Percentiles rank a stretch among this genome's conserved stretches.
phyloP scores from a whole-genome alignment of 768 basidiomycete genomes.

The Boletus tylopilopsis region DNA sequence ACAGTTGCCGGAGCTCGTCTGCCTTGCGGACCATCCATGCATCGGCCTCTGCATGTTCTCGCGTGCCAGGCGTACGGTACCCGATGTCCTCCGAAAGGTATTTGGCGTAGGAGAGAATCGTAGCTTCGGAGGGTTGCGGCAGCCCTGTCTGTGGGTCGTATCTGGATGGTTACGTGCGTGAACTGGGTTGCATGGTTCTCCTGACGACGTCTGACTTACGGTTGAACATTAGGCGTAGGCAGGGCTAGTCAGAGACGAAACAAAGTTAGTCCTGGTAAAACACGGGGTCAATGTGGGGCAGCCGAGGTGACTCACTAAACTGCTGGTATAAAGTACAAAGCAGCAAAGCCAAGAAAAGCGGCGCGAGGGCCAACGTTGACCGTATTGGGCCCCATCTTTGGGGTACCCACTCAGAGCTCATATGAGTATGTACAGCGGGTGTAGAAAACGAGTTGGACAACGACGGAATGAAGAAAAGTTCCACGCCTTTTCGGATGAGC shows the following conservation, averaged over 20 bases:
- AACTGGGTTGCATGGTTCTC: neutral
- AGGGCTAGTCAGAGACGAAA: conserved; percentile 39
- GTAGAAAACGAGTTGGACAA: no score
- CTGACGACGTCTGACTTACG: conserved; percentile 36
- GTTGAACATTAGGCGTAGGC: conserved; percentile 49
- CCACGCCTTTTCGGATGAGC: no score
- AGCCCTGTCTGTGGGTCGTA: conserved; percentile 51
- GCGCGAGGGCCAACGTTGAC: conserved; percentile 52
- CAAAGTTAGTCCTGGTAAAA: conserved; percentile 2
- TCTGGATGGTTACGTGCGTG: conserved; percentile 1
- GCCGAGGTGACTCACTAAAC: conserved; percentile 36
- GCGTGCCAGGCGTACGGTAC: conserved; percentile 87
- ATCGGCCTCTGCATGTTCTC: conserved; percentile 83
- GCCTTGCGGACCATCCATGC: conserved; percentile 75
- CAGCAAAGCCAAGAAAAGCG: conserved; percentile 50
- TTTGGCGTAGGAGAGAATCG: conserved; percentile 59
- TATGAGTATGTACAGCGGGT: neutral
- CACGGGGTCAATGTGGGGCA: neutral
- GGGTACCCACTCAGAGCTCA: conserved; percentile 1
- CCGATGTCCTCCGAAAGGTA: conserved; percentile 84
- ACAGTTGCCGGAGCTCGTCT: conserved; percentile 54
- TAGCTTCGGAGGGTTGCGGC: conserved; percentile 69
- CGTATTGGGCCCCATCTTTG: conserved; percentile 54
- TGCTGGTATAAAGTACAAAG: conserved; percentile 47
- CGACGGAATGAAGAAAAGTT: no score